These are phyloP conservation scores for Epichloe glyceriae DNA, from an alignment of 2,329 filamentous ascomycete genomes.

Conservation along the genomic window DNA sequence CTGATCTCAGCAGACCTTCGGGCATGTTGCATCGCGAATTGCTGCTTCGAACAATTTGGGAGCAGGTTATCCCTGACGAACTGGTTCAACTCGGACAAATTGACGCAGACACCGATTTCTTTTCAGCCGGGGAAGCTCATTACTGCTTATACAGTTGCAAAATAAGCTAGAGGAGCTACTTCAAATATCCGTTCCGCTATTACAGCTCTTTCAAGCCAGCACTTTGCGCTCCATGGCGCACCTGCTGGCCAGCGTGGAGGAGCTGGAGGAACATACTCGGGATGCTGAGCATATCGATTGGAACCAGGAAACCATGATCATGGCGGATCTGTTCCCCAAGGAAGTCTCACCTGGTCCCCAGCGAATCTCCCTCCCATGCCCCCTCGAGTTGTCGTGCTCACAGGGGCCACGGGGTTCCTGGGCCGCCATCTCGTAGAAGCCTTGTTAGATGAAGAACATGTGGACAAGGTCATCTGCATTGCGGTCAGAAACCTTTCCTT, in stretches of 20 bases:
- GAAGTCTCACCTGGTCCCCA: not conserved
- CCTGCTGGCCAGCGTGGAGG: not conserved
- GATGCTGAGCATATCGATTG: not conserved
- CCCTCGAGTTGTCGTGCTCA: conserved; percentile 2
- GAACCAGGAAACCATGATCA: not conserved
- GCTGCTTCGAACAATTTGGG: not conserved
- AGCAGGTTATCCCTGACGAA: not conserved
- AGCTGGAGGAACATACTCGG: not conserved
- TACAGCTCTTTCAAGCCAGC: not conserved
- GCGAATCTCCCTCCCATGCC: not conserved
- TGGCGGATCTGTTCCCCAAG: not conserved
- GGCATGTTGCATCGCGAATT: not conserved
- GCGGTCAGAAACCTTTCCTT: conserved; percentile 16
- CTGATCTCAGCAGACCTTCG: not conserved
- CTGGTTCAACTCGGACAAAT: not conserved
- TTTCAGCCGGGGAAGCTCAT: not conserved
- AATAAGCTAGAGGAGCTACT: not conserved
- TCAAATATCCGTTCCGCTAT: not conserved
- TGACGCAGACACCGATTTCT: not conserved
- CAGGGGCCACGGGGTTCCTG: conserved; percentile 6
- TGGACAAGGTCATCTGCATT: conserved; percentile 30
- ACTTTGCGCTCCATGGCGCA: not conserved
- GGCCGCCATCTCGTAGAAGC: not conserved
- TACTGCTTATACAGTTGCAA: not conserved
- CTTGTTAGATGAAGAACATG: conserved; percentile 10